Evolutionary conservation across 805 yeast species (phyloP).

Genomic region (Hemisphaericaspora nanyangensis): DNA sequence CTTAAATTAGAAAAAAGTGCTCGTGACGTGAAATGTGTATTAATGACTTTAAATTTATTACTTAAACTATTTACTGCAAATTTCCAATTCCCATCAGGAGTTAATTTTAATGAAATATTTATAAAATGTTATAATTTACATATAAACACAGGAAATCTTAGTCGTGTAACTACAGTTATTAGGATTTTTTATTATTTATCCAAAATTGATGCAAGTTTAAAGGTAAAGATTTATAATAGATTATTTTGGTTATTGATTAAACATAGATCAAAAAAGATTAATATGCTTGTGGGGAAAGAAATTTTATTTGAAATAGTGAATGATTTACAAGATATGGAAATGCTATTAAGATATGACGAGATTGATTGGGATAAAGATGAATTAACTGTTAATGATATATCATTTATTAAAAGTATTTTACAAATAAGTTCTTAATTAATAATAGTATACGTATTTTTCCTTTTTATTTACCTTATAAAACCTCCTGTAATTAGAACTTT

Average conservation of each 20-base stretch:
- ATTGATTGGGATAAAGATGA: slow-evolving; percentile 7
- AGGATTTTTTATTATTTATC: slow-evolving; percentile 42
- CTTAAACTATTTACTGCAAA: slow-evolving; percentile 40
- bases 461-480: no score
- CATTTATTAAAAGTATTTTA: background rate
- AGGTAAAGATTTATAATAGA: slow-evolving; percentile 11
- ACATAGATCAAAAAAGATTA: slow-evolving; percentile 28
- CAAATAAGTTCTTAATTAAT: no score
- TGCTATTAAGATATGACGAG: background rate
- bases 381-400: slow-evolving; percentile 1
- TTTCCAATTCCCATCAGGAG: slow-evolving; percentile 23
- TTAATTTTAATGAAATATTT: slow-evolving; percentile 33
- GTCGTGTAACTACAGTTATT: slow-evolving; percentile 37
- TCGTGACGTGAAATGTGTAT: slow-evolving; percentile 17
- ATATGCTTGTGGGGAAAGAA: slow-evolving; percentile 38
- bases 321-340: slow-evolving; percentile 1
- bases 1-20: slow-evolving; percentile 11
- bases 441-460: no score
- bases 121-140: slow-evolving; percentile 54
- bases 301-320: slow-evolving; percentile 30
- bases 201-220: slow-evolving; percentile 6
- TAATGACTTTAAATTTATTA: slow-evolving; percentile 24
- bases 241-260: slow-evolving; percentile 25
- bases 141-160: slow-evolving; percentile 41
- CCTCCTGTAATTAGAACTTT: no score